Conservation (phyloP, 352 stramenopile species). For the Pythium angustatum region DNA sequence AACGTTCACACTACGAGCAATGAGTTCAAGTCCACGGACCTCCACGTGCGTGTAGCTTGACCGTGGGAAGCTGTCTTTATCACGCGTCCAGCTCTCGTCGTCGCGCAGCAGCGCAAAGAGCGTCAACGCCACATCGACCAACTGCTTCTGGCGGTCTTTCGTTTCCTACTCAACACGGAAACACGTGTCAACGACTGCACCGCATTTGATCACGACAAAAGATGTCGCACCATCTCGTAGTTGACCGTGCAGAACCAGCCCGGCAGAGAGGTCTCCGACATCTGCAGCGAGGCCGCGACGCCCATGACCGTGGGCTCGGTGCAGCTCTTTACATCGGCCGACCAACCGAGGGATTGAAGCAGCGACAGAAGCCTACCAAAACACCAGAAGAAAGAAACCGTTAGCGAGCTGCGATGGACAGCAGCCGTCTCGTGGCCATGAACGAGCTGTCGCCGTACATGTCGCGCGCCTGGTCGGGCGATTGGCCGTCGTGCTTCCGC, state of each 20-base stretch:
- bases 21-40: slow-evolving; percentile 31
- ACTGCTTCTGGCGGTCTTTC: slow-evolving; percentile 43
- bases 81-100: slow-evolving; percentile 71
- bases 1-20: too few relatives aligned
- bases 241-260: slow-evolving; percentile 71
- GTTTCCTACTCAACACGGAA: slow-evolving; percentile 33
- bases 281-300: slow-evolving; percentile 55
- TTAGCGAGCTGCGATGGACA: not conserved
- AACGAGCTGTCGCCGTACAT: too few relatives aligned
- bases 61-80: slow-evolving; percentile 80
- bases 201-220: too few relatives aligned
- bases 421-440: too few relatives aligned
- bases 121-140: slow-evolving; percentile 50
- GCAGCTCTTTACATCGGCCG: slow-evolving; percentile 36
- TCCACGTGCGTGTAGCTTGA: slow-evolving; percentile 77
- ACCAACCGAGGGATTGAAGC: slow-evolving; percentile 46
- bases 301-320: slow-evolving; percentile 41
- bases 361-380: slow-evolving; percentile 37
- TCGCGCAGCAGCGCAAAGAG: slow-evolving; percentile 71
- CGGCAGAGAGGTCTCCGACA: slow-evolving; percentile 41
- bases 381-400: not conserved
- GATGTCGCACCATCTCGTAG: slow-evolving; percentile 57
- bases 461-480: not conserved
- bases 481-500: slow-evolving; percentile 27
- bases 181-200: not conserved